phyloP scores from a whole-genome alignment of 805 yeast species.

The Cyberlindnera nakhonratchasimensis region DNA sequence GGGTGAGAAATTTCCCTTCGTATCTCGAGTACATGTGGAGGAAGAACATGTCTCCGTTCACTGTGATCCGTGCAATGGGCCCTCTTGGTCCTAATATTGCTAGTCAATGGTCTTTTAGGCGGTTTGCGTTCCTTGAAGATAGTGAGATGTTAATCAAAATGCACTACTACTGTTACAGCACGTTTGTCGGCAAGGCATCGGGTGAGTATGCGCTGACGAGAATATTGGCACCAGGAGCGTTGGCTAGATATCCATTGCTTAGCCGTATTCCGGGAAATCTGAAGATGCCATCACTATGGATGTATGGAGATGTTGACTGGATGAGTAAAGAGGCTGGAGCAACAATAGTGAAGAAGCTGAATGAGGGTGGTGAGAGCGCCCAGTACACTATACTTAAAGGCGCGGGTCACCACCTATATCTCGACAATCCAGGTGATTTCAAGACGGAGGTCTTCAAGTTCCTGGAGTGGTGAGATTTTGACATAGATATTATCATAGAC shows the following conservation, averaged over 20 bases:
- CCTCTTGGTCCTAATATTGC: conserved; percentile 52
- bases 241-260: conserved; percentile 52
- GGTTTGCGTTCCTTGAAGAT: conserved; percentile 36
- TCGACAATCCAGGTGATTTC: conserved; percentile 54
- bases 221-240: conserved; percentile 54
- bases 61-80: conserved; percentile 46
- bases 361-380: conserved; percentile 17
- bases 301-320: conserved; percentile 71
- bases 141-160: conserved; percentile 36
- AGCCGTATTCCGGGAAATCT: conserved; percentile 45
- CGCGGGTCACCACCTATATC: conserved; percentile 66
- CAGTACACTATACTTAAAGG: conserved; percentile 38
- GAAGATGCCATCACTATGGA: conserved; percentile 39
- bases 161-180: conserved; percentile 51
- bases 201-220: conserved; percentile 66
- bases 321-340: conserved; percentile 62
- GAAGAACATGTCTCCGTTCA: conserved; percentile 51
- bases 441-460: conserved; percentile 38
- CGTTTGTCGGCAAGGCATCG: conserved; percentile 52
- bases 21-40: conserved; percentile 48
- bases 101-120: conserved; percentile 51
- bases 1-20: conserved; percentile 34
- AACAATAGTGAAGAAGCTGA: conserved; percentile 36
- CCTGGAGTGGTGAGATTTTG: conserved; percentile 26
- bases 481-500: too few relatives aligned